Base-by-base conservation (phyloP, 768 basidiomycete species). In the Hortiboletus flavorubellus region DNA sequence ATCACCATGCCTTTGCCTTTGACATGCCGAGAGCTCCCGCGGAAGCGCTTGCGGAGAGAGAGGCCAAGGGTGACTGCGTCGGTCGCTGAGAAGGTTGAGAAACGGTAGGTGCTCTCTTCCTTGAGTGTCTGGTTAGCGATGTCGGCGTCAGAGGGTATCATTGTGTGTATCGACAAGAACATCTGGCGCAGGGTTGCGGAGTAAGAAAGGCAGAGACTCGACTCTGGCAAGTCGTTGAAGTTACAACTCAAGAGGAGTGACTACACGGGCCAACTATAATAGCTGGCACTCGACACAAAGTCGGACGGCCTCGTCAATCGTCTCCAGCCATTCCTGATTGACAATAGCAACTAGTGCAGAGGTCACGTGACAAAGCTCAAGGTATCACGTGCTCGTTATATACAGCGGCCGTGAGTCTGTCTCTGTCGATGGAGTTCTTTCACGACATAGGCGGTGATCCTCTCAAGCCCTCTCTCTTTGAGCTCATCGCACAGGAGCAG, bases 401-500 rank as follows among this genome's bases (percentile, higher is more conserved):
- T 35, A 8, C 8, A 29, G 8, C 7, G 2, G 11, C 8, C 12
- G 15, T n/a, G 37, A 0, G 16, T 8, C 8, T 8, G 14, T 35
- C 6, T 14, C 10, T 4, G n/a, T 43, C 23, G 29, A 92, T 92
- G 90, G 87, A 92, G 68, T 91, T 91, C 76, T 89, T 88, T 73
- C 87, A 86, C 62, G 85, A 89, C 62, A 74, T 84, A 8, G 89
- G 88, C 31, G 78, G 80, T 9, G 87, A 91, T 65, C 80, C 87
- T 23, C 72, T 85, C 45, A 88, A 88, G 59, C 90, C 90, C 2
- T 89, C 90, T 11, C 72, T 97, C 14, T 98, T 96, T 64, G 95
- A 98, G 67, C 82, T 98, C 11, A 78, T 97, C 38, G 93, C 93
- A 8, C 91, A 97, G 70, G 95, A 97, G 61, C 94, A 98, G 68